phyloP scores from a whole-genome alignment of 1,139 yeast species.

The Sugiyamaella grinbergsii region DNA sequence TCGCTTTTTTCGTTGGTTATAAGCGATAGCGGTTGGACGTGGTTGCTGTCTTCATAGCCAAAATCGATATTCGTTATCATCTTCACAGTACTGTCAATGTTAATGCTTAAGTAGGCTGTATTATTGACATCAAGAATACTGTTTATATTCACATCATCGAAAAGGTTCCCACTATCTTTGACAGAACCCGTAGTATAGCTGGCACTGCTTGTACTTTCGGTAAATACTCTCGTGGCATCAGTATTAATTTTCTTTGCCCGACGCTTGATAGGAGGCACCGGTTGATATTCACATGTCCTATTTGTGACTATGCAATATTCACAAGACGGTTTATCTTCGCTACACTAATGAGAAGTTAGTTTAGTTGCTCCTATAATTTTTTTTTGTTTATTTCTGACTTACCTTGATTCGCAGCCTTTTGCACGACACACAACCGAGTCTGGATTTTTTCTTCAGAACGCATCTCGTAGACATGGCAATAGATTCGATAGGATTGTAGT shows the following conservation, averaged over 20 bases:
- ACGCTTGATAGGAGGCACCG: slow-evolving; percentile 17
- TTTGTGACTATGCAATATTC: slow-evolving; percentile 18
- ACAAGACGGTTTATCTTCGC: slow-evolving; percentile 19
- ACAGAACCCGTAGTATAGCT: neutral
- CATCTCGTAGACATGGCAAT: neutral
- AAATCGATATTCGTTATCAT: no score
- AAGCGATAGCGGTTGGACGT: no score
- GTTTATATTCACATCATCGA: no score
- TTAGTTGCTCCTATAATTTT: neutral
- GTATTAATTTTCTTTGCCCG: slow-evolving; percentile 6
- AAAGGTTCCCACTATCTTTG: no score
- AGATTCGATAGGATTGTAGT: no score
- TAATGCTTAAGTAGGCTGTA: no score
- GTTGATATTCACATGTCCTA: slow-evolving; percentile 15
- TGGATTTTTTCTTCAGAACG: slow-evolving; percentile 18
- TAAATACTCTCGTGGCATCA: no score
- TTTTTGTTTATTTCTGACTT: slow-evolving; percentile 1
- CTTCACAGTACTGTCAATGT: no score
- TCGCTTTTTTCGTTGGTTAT: neutral
- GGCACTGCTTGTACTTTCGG: neutral
- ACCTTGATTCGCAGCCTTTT: slow-evolving; percentile 26
- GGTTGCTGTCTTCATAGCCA: no score
- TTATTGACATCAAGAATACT: no score
- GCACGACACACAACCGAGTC: slow-evolving; percentile 25
- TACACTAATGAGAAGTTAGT: slow-evolving; percentile 6